Evolutionary conservation across 1,284 basidiomycete species (phyloP), one percentile per base, ranked within the genome.

Genomic region (Schizopora paradoxa): DNA sequence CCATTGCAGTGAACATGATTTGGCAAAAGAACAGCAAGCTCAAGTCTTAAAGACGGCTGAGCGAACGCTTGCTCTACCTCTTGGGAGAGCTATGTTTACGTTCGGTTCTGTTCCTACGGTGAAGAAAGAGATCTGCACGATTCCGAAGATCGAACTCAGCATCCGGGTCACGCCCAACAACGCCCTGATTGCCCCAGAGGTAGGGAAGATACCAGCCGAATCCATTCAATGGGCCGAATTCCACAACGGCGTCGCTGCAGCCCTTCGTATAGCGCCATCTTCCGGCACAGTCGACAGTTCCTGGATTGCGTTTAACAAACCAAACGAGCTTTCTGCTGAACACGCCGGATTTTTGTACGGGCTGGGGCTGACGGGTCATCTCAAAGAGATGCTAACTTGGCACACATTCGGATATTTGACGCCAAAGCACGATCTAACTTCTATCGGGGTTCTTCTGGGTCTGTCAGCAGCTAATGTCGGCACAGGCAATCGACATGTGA

Each of bases 341-440:
- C 95, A 99, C 59, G 96, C 93, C 11, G 96, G 96, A 0, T 94
- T 98, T 66, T 69, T 99, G 32, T 84, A 91, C 36, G 96, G 91
- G 8, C 74, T 99, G 2, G 96, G 96, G 0, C 69, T 99, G 28
- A 89, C 84, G 1, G 94, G 94, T 0, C 93, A 97, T 61, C 71
- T 99, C 54, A 81, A 82, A 45, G 77, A 83, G 40, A 82, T 99
- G 74, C 69, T 91, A 52, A 88, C 91, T 0, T 94, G 91, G 79
- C 85, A 89, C 59, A 87, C 86, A 0, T 89, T 93, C 62, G 80
- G 84, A 11, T 98, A 97, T 62, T 78, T 99, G 52, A 92, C 92
- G 5, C 89, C 90, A 5, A 93, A 98, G 57, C 93, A 99, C 62
- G 91, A 97, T 56, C 74, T 91, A 49, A 97, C 94, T 0, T 93